Conservation (phyloP, 805 yeast genomes). For the Saccharomyces paradoxus region DNA sequence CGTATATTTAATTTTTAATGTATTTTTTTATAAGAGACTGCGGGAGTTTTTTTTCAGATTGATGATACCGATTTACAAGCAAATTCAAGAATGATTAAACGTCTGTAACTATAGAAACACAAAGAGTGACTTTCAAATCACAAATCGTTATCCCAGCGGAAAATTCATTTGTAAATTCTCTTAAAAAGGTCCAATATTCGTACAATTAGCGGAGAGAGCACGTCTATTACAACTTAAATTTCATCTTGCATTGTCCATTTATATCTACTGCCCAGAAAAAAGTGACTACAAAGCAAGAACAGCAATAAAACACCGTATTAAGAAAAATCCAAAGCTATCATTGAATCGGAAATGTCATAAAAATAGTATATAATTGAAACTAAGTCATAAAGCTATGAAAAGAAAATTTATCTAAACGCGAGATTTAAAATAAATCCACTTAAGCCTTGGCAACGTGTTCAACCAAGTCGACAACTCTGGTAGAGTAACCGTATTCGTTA, state of each 20-base stretch:
- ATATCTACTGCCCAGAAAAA: too few species aligned
- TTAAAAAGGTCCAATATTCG: too few species aligned
- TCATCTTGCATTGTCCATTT: too few species aligned
- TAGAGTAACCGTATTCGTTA: constrained; percentile 68
- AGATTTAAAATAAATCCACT: constrained; percentile 3
- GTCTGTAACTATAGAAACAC: too few species aligned
- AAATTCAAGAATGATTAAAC: background rate
- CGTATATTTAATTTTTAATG: constrained; percentile 8
- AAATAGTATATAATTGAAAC: background rate
- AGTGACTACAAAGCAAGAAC: too few species aligned
- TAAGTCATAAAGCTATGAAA: background rate
- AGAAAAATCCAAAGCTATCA: background rate
- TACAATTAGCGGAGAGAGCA: too few species aligned
- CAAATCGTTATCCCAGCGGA: too few species aligned
- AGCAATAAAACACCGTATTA: background rate
- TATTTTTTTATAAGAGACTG: background rate
- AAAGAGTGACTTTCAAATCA: too few species aligned
- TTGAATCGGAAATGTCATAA: background rate
- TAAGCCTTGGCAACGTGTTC: constrained; percentile 47
- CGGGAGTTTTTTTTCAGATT: background rate
- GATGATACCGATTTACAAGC: background rate
- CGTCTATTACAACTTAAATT: too few species aligned
- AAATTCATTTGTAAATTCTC: too few species aligned
- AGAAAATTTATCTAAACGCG: background rate
- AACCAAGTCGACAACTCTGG: constrained; percentile 67